A percentile compares a stretch with the other conserved stretches of the same genome.
phyloP scores from a whole-genome alignment of 805 yeast genomes.

The Candida schatavii region DNA sequence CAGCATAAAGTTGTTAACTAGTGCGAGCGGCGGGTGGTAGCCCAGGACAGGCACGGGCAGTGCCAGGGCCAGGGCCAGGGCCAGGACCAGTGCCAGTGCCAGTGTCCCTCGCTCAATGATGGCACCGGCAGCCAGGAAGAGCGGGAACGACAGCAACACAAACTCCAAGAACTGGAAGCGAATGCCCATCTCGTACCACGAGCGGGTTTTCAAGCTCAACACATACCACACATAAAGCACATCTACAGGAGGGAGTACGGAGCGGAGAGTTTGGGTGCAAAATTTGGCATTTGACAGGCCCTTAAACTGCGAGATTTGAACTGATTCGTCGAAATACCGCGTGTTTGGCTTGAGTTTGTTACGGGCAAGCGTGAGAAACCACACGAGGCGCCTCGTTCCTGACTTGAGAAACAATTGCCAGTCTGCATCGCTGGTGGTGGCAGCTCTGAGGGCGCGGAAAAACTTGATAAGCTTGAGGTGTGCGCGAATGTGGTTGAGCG shows the following conservation, averaged over 20 bases:
- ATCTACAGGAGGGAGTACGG: slow-evolving; percentile 4
- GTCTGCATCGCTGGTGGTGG: not conserved
- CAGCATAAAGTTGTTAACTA: not conserved
- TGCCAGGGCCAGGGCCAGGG: no score
- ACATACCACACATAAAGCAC: slow-evolving; percentile 5
- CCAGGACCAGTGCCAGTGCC: no score
- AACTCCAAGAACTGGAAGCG: slow-evolving; percentile 5
- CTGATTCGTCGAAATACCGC: not conserved
- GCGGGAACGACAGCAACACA: slow-evolving; percentile 3
- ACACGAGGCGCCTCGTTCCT: slow-evolving; percentile 1
- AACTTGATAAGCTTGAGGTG: slow-evolving; percentile 4
- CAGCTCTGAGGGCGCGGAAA: not conserved
- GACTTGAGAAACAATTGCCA: slow-evolving; percentile 3
- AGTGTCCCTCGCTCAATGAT: slow-evolving; percentile 1
- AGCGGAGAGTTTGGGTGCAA: not conserved
- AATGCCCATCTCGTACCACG: slow-evolving; percentile 4
- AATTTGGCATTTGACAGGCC: not conserved
- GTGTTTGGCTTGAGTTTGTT: slow-evolving; percentile 3
- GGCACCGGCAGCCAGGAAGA: not conserved
- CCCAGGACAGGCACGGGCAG: not conserved
- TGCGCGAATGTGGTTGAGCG: slow-evolving; percentile 1
- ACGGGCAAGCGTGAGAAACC: not conserved
- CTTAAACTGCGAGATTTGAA: slow-evolving; percentile 2
- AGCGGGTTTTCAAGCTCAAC: not conserved
- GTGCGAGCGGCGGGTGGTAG: not conserved